Conservation (phyloP, 192 early-diverging fungal genomes). For the Coemansia sp. region DNA sequence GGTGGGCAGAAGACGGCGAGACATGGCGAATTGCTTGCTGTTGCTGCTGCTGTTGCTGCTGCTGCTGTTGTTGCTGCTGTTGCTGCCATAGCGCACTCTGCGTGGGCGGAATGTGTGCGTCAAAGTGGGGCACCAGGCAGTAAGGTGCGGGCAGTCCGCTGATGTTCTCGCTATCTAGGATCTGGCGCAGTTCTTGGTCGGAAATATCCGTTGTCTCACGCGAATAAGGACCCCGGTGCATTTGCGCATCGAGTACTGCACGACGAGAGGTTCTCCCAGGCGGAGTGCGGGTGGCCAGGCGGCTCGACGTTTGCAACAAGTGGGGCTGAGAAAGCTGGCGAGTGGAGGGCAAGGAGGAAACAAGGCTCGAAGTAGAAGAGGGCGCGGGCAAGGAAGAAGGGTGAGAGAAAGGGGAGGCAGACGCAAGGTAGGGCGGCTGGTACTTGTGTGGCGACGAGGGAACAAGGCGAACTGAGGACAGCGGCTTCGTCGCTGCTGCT, state of each 20-base stretch:
- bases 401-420: slow-evolving; percentile 7
- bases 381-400: slow-evolving; percentile 8
- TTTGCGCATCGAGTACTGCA: slow-evolving; percentile 39
- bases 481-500: slow-evolving; percentile 28
- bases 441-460: slow-evolving; percentile 21
- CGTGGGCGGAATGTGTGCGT: slow-evolving; percentile 31
- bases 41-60: slow-evolving; percentile 11
- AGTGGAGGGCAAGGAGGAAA: slow-evolving; percentile 24
- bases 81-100: slow-evolving; percentile 25
- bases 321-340: slow-evolving; percentile 24
- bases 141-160: slow-evolving; percentile 49
- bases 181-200: slow-evolving; percentile 56
- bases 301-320: slow-evolving; percentile 23
- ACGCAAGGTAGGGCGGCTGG: slow-evolving; percentile 8
- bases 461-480: slow-evolving; percentile 28
- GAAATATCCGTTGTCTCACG: slow-evolving; percentile 54
- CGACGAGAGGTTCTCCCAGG: slow-evolving; percentile 33
- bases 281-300: slow-evolving; percentile 24
- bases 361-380: slow-evolving; percentile 10
- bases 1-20: not conserved
- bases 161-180: slow-evolving; percentile 55
- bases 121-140: slow-evolving; percentile 50
- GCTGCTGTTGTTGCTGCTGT: slow-evolving; percentile 15
- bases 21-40: slow-evolving; percentile 4
- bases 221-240: slow-evolving; percentile 52